phyloP scores from a whole-genome alignment of 2,329 filamentous ascomycete genomes.

The Rosellinia necatrix region DNA sequence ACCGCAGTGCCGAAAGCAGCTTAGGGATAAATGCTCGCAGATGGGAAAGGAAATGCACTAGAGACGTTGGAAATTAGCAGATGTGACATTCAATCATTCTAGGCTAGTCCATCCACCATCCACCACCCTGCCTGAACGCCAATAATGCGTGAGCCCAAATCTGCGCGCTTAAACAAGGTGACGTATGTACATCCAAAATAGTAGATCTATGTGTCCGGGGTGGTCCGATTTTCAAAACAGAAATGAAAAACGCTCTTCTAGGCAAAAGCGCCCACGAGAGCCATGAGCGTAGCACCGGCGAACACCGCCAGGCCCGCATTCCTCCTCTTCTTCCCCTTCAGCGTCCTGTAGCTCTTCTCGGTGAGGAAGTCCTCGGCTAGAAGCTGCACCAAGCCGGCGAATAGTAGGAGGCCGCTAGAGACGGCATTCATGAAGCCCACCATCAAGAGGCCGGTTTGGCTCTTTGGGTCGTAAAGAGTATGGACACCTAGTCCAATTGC shows the following conservation, averaged over 20 bases:
- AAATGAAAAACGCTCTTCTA: constrained; percentile 39
- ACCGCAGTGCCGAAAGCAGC: constrained; percentile 42
- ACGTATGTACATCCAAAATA: constrained; percentile 1
- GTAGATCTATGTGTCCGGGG: constrained; percentile 1
- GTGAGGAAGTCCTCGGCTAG: constrained; percentile 83
- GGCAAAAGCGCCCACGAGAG: constrained; percentile 73
- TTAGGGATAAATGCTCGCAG: neutral
- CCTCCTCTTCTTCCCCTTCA: constrained; percentile 65
- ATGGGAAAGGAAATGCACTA: neutral
- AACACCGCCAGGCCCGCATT: constrained; percentile 68
- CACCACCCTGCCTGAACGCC: constrained; percentile 18
- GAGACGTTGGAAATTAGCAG: neutral
- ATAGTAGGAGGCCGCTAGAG: constrained; percentile 77
- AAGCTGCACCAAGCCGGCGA: constrained; percentile 82
- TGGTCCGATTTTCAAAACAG: neutral
- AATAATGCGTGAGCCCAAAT: constrained; percentile 20
- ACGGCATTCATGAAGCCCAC: constrained; percentile 90
- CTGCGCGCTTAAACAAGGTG: constrained; percentile 16
- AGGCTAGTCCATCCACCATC: constrained; percentile 2
- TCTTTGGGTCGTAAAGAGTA: constrained; percentile 78
- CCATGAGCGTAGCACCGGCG: constrained; percentile 70
- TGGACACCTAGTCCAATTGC: constrained; percentile 80
- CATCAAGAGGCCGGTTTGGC: constrained; percentile 75
- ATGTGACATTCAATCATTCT: constrained; percentile 16
- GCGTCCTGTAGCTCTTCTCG: constrained; percentile 72